A percentile compares a stretch with the other conserved stretches of the same genome.
phyloP scores from a whole-genome alignment of 164 flowering plant species.

The Magnolia officinalis region DNA sequence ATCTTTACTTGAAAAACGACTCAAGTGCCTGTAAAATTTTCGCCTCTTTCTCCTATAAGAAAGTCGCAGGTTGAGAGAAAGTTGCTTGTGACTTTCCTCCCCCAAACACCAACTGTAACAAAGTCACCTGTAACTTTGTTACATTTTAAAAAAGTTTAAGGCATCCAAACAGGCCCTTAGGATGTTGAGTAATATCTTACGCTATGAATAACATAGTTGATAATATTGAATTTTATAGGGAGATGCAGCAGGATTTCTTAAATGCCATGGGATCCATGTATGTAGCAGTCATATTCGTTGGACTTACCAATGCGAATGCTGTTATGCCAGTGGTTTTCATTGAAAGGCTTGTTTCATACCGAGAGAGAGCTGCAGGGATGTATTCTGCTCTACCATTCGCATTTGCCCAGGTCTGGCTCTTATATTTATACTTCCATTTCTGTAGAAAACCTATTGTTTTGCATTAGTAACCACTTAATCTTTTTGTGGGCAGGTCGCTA shows the following conservation, averaged over 20 bases:
- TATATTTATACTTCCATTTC: neutral
- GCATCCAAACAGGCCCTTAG: no score
- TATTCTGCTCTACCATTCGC: constrained; percentile 95
- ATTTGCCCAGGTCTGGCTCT: constrained; percentile 72
- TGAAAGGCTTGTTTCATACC: constrained; percentile 93
- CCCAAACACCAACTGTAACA: no score
- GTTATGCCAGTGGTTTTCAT: constrained; percentile 96
- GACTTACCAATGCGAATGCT: constrained; percentile 82
- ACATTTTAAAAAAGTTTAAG: no score
- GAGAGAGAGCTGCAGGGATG: constrained; percentile 98
- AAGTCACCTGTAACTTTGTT: no score
- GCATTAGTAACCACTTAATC: neutral
- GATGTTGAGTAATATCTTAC: neutral
- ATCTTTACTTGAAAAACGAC: no score
- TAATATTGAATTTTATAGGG: constrained; percentile 40
- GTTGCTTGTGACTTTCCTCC: no score
- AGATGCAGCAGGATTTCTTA: constrained; percentile 66
- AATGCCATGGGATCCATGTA: constrained; percentile 99
- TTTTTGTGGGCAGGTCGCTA: constrained; percentile 56
- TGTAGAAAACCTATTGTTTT: neutral
- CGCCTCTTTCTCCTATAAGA: no score
- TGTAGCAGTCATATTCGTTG: constrained; percentile 83
- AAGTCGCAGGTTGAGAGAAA: no score
- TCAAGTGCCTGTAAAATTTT: no score
- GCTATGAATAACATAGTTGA: neutral